Evolutionary conservation across 805 yeast genomes (phyloP).

Genomic region (Nadsonia fulvescens): DNA sequence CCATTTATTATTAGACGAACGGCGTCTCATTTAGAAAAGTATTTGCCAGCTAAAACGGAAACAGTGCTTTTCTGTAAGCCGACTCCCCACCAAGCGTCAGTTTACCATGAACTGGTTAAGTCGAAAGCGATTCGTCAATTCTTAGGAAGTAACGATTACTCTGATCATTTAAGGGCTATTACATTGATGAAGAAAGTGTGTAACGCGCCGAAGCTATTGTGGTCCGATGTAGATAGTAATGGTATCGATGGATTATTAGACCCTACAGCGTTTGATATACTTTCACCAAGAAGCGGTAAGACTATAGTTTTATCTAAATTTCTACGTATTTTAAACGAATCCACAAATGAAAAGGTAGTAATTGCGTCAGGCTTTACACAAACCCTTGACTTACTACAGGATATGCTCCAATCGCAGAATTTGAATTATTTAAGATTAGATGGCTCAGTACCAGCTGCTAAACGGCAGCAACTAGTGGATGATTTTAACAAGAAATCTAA

Average conservation of each 20-base stretch:
- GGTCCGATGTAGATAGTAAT: conserved; percentile 29
- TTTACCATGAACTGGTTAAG: conserved; percentile 34
- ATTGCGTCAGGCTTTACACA: conserved; percentile 77
- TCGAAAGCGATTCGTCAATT: conserved; percentile 19
- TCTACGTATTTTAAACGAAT: conserved; percentile 27
- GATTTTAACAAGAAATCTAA: conserved; percentile 38
- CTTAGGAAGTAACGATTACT: conserved; percentile 14
- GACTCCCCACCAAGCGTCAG: conserved; percentile 34
- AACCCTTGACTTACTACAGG: conserved; percentile 61
- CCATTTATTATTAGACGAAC: conserved; percentile 61
- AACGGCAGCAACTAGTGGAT: conserved; percentile 47
- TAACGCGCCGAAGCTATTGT: conserved; percentile 55
- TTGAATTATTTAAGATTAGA: conserved; percentile 50
- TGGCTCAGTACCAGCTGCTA: conserved; percentile 59
- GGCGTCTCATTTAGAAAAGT: conserved; percentile 31
- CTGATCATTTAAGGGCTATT: conserved; percentile 43
- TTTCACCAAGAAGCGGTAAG: too few relatives aligned
- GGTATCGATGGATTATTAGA: conserved; percentile 2
- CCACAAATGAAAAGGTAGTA: conserved; percentile 56
- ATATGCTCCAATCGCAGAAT: conserved; percentile 29
- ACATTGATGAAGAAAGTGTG: conserved; percentile 64
- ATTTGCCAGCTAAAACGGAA: conserved; percentile 61
- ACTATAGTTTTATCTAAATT: conserved; percentile 39
- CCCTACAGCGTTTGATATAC: too few relatives aligned
- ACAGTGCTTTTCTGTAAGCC: conserved; percentile 65